phyloP scores from a whole-genome alignment of 768 basidiomycete genomes.

The Cystobasidium tubakii region DNA sequence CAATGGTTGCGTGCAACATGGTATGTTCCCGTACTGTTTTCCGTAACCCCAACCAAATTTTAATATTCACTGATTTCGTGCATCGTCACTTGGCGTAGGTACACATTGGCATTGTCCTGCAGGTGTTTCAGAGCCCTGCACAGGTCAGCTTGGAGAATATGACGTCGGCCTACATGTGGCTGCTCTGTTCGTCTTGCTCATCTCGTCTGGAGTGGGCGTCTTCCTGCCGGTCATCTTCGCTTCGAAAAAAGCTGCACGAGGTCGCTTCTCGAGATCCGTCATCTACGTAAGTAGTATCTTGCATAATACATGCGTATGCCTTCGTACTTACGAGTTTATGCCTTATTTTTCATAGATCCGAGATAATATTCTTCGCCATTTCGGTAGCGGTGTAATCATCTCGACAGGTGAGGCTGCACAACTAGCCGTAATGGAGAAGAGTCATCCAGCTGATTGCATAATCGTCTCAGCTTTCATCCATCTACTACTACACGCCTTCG shows the following conservation, averaged over 20 bases:
- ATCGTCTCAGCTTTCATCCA: conserved; percentile 46
- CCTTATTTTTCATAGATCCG: conserved; percentile 7
- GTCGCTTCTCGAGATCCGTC: neutral
- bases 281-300: conserved; percentile 15
- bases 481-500: conserved; percentile 49
- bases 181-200: conserved; percentile 41
- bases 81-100: no score
- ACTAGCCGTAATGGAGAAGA: neutral
- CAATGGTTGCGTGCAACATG: conserved; percentile 35
- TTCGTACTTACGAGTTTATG: conserved; percentile 18
- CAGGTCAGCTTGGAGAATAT: conserved; percentile 30
- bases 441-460: neutral
- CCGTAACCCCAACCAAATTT: no score
- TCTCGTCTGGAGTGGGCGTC: conserved; percentile 40
- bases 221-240: conserved; percentile 37
- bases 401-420: conserved; percentile 40
- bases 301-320: no score
- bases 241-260: conserved; percentile 5
- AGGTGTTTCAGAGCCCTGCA: conserved; percentile 19
- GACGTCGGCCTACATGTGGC: conserved; percentile 42
- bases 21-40: neutral
- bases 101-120: conserved; percentile 29
- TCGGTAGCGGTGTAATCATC: conserved; percentile 48
- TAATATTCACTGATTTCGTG: no score
- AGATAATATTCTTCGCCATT: conserved; percentile 29